Evolutionary conservation across 139 green algal species (phyloP), one percentile per base, ranked within the genome.

Genomic region (Chlamydomonas schloesseri): DNA sequence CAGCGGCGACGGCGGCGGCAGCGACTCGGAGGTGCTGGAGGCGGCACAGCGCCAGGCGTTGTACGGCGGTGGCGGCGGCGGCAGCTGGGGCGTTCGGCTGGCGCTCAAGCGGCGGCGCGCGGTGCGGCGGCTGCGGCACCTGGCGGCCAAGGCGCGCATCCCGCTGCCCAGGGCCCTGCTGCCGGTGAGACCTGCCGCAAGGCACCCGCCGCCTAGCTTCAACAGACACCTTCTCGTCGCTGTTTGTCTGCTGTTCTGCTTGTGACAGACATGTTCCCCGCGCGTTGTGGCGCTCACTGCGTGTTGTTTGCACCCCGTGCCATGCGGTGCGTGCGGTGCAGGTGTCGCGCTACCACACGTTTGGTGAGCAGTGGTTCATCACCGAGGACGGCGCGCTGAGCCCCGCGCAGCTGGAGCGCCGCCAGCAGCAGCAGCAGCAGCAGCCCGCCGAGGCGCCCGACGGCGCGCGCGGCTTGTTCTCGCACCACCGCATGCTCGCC

Each of bases 331-430:
- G 42, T 8, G 42, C 42, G 42, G 2, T 18, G 55, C 84, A 89
- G 88, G 84, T 91, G 28, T 78, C 84, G 1, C 28, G 65, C 0
- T 91, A 88, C 82, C 84, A 91, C 55, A 74, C 88, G 1, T 91
- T 91, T 28, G 88, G 88, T 0, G 15, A 37, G 55, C 71, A 88
- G 65, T 81, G 58, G 71, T 88, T 83, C 33, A 33, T 91, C 8
- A 85, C 88, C 9, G 50, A 64, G 36, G 57, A 34, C 11, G 88
- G 88, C 11, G 73, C 85, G n/a, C 31, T 83, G 23, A 42, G 67
- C 8, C 72, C 69, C 0, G 79, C 86, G 65, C 42, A 71, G 74
- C 60, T 79, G 24, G 34, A 71, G 57, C 55, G 20, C 2, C 50
- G 82, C 46, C 53, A n/a, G 47, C 21, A 33, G 34, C 47, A 17